Conservation (phyloP, 2,329 filamentous ascomycete species). For the Hypoxylon sp. region DNA sequence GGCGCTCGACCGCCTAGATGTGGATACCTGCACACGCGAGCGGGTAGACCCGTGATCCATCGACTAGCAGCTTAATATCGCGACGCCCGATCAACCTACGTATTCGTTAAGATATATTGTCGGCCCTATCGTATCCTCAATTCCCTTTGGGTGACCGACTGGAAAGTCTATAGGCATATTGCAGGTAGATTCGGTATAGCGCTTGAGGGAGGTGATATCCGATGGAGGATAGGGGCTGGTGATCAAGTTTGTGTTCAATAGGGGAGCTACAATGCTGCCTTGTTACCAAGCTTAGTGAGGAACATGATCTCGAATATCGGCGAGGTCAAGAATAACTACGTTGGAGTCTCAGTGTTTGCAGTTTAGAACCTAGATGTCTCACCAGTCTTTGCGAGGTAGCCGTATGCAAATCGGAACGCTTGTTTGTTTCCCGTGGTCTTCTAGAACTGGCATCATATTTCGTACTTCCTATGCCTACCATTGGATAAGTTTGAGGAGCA, state of each 20-base stretch:
- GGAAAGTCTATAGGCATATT: not conserved
- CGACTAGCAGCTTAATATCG: not conserved
- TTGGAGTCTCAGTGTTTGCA: not conserved
- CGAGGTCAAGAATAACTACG: too few relatives aligned
- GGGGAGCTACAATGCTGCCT: not conserved
- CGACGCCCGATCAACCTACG: not conserved
- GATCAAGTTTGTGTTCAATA: not conserved
- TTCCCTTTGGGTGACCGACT: not conserved
- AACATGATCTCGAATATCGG: not conserved
- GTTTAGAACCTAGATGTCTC: not conserved
- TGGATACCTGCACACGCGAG: not conserved
- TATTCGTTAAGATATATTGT: not conserved
- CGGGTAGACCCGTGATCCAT: not conserved
- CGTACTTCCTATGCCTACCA: not conserved
- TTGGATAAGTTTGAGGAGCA: not conserved
- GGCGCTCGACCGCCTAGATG: not conserved
- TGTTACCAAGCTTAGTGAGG: not conserved
- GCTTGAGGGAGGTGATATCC: not conserved
- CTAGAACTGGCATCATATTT: not conserved
- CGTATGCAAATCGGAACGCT: not conserved
- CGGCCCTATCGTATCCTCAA: not conserved
- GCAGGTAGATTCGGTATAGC: not conserved
- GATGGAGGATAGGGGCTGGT: not conserved
- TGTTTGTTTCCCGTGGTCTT: not conserved
- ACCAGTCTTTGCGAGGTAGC: constrained; percentile 3